Evolutionary conservation across 768 basidiomycete genomes (phyloP).

Genomic region (Podaxis mareebaensis): DNA sequence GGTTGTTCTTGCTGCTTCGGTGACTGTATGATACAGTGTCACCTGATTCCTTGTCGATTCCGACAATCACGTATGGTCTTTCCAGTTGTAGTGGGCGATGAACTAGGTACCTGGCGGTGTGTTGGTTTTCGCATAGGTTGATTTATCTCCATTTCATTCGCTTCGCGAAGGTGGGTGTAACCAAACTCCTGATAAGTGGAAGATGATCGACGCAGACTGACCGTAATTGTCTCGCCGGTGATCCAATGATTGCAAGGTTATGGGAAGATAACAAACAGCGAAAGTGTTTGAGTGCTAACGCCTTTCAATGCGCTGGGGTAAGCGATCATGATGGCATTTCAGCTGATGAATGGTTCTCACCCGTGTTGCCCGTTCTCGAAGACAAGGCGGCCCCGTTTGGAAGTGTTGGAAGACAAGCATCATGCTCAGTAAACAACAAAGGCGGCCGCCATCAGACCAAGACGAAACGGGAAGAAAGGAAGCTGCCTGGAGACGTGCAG

Average conservation of each 20-base stretch:
- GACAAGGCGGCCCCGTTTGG: slow-evolving; percentile 1
- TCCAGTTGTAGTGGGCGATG: neutral
- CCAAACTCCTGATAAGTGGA: neutral
- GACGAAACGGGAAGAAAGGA: neutral
- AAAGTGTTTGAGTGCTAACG: too few relatives aligned
- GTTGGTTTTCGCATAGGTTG: neutral
- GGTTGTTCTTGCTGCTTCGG: neutral
- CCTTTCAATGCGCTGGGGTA: too few relatives aligned
- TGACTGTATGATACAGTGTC: neutral
- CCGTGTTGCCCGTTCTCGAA: slow-evolving; percentile 2
- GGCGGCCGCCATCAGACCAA: neutral
- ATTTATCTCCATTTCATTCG: neutral
- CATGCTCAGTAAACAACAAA: neutral
- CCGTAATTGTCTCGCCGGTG: neutral
- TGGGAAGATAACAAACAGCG: neutral
- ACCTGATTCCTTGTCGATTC: neutral
- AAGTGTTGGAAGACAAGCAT: neutral
- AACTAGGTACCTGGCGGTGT: neutral
- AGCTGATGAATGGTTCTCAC: neutral
- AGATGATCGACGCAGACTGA: neutral
- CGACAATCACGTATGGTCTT: neutral
- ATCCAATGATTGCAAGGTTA: neutral
- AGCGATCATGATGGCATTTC: neutral
- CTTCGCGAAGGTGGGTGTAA: neutral
- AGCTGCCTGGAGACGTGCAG: neutral